Evolutionary conservation across 768 basidiomycete species (phyloP).

Genomic region (Amanita subjunquillea): DNA sequence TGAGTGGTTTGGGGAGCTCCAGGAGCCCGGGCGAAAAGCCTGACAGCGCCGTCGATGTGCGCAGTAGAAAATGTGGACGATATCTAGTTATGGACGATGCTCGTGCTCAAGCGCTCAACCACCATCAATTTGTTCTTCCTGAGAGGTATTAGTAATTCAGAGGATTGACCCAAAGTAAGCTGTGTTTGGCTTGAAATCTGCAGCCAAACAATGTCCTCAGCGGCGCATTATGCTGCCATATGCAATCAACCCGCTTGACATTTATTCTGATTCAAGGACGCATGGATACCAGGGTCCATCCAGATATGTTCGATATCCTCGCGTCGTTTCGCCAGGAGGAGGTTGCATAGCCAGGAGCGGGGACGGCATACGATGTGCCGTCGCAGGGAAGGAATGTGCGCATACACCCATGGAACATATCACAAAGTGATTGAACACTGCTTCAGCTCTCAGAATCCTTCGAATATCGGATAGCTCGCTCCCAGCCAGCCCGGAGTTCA

Average conservation of each 20-base stretch:
- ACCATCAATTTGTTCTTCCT: too few species aligned
- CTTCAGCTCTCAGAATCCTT: slow-evolving; percentile 48
- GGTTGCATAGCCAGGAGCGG: slow-evolving; percentile 60
- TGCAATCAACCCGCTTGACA: slow-evolving; percentile 9
- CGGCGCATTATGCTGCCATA: neutral
- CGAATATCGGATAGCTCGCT: slow-evolving; percentile 38
- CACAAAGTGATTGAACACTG: neutral
- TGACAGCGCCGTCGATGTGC: too few species aligned
- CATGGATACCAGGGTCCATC: slow-evolving; percentile 30
- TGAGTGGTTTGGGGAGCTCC: too few species aligned
- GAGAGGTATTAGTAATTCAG: too few species aligned
- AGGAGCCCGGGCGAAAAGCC: too few species aligned
- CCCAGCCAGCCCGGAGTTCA: slow-evolving; percentile 32
- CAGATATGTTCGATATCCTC: slow-evolving; percentile 47
- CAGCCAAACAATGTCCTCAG: too few species aligned
- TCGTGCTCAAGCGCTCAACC: too few species aligned
- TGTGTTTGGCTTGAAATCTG: too few species aligned
- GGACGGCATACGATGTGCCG: slow-evolving; percentile 57
- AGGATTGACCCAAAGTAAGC: too few species aligned
- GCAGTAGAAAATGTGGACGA: too few species aligned
- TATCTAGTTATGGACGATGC: too few species aligned
- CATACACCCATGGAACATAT: neutral
- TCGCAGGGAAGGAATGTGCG: slow-evolving; percentile 74
- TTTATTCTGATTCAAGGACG: slow-evolving; percentile 31
- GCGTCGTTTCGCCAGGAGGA: slow-evolving; percentile 53